phyloP scores from a whole-genome alignment of 768 basidiomycete species.

The Leccinum incarnatum region DNA sequence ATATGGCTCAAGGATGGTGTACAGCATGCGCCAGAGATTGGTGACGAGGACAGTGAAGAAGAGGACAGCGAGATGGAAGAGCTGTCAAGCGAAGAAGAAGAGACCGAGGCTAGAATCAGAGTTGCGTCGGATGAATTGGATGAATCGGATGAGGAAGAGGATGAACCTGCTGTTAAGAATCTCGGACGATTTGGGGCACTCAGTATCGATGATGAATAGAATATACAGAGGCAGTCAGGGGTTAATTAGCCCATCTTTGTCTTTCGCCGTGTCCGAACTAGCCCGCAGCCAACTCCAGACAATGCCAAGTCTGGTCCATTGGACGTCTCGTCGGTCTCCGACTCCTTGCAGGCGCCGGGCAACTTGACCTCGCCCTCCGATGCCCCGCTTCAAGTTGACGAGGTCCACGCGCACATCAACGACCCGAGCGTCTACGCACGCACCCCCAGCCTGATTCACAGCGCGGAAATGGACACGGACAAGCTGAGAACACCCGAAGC shows the following conservation, averaged over 20 bases:
- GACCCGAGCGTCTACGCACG: conserved; percentile 24
- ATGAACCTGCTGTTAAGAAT: neutral
- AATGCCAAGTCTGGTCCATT: conserved; percentile 7
- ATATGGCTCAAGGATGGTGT: conserved; percentile 53
- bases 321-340: conserved; percentile 17
- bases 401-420: conserved; percentile 23
- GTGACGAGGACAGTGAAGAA: conserved; percentile 32
- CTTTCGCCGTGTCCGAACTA: conserved; percentile 22
- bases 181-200: conserved; percentile 34
- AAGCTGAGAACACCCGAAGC: conserved; percentile 10
- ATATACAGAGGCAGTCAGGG: conserved; percentile 13
- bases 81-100: conserved; percentile 12
- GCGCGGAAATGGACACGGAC: conserved; percentile 8
- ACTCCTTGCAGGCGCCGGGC: conserved; percentile 5
- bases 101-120: neutral
- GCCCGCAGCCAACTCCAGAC: neutral
- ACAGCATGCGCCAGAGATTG: conserved; percentile 19
- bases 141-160: conserved; percentile 18
- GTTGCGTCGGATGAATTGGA: conserved; percentile 17
- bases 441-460: conserved; percentile 18
- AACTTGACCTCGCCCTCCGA: conserved; percentile 20
- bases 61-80: conserved; percentile 19
- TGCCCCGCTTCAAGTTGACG: conserved; percentile 17
- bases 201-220: conserved; percentile 17
- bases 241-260: conserved; percentile 9